Conservation (phyloP, 192 early-diverging fungal species). For the Mortierella hygrophila region DNA sequence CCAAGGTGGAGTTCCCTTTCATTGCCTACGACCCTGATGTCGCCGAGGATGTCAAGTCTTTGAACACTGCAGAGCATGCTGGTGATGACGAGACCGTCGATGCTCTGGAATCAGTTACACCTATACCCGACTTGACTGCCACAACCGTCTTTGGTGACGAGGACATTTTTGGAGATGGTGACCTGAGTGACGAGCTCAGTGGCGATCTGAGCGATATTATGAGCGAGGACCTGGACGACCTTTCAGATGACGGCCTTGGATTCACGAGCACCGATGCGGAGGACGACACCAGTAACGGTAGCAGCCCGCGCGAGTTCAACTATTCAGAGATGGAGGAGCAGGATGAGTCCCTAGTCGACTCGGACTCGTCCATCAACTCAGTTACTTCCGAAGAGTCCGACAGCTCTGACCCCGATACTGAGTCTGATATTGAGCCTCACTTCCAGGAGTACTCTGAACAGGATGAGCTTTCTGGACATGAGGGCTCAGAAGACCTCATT, state of each 20-base stretch:
- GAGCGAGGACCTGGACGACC: slow-evolving; percentile 49
- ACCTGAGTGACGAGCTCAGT: slow-evolving; percentile 49
- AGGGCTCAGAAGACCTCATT: slow-evolving; percentile 32
- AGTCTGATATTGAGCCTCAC: slow-evolving; percentile 29
- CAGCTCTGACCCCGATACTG: slow-evolving; percentile 11
- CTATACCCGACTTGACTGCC: neutral
- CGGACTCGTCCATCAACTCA: slow-evolving; percentile 48
- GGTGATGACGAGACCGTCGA: neutral
- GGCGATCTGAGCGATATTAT: slow-evolving; percentile 51
- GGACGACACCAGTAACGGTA: slow-evolving; percentile 31
- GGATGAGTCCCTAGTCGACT: slow-evolving; percentile 54
- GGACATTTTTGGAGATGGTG: slow-evolving; percentile 45
- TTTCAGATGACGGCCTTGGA: slow-evolving; percentile 35
- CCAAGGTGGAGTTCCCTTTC: slow-evolving; percentile 23
- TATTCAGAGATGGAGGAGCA: slow-evolving; percentile 53
- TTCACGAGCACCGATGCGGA: slow-evolving; percentile 41
- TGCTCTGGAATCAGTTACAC: neutral
- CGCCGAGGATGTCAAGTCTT: slow-evolving; percentile 29
- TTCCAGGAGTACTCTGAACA: slow-evolving; percentile 17
- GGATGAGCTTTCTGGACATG: slow-evolving; percentile 41
- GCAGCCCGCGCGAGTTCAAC: slow-evolving; percentile 39
- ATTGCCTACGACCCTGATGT: slow-evolving; percentile 42
- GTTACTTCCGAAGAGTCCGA: slow-evolving; percentile 16
- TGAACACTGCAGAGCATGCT: slow-evolving; percentile 10
- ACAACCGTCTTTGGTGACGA: slow-evolving; percentile 7